Conservation (phyloP, 2,329 filamentous ascomycete genomes). For the Microsporum audouinii region DNA sequence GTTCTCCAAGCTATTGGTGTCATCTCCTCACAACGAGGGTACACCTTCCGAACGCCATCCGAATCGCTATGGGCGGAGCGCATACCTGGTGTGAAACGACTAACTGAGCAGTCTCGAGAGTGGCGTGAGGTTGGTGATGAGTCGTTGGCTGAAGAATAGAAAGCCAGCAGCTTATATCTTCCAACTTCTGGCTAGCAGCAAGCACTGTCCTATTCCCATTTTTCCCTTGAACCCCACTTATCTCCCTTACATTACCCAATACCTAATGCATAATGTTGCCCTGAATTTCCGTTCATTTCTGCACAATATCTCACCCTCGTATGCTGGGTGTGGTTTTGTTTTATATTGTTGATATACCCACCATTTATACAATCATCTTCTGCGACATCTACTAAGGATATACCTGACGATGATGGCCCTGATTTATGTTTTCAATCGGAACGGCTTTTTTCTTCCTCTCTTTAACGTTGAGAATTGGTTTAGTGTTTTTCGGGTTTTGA, state of each 20-base stretch:
- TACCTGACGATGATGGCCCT: neutral
- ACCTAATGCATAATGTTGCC: neutral
- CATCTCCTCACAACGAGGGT: constrained; percentile 85
- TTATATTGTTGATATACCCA: constrained; percentile 1
- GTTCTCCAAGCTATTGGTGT: constrained; percentile 94
- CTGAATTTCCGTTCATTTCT: neutral
- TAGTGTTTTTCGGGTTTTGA: neutral
- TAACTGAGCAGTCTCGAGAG: constrained; percentile 74
- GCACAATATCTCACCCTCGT: neutral
- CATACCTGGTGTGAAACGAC: constrained; percentile 64
- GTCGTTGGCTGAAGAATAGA: constrained; percentile 47
- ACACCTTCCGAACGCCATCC: constrained; percentile 81
- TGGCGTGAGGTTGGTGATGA: constrained; percentile 84
- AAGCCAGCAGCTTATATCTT: neutral
- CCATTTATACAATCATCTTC: neutral
- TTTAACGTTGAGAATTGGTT: neutral
- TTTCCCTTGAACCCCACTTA: neutral
- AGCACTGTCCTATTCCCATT: neutral
- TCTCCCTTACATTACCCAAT: neutral
- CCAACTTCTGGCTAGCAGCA: neutral
- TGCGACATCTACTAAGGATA: neutral
- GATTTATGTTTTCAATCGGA: neutral
- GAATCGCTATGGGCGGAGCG: constrained; percentile 82
- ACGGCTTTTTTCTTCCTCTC: neutral
- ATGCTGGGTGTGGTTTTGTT: neutral